A percentile compares a stretch with the other conserved stretches of the same genome.
Evolutionary conservation across 164 flowering plant genomes (phyloP).

Genomic region (Sedum album): DNA sequence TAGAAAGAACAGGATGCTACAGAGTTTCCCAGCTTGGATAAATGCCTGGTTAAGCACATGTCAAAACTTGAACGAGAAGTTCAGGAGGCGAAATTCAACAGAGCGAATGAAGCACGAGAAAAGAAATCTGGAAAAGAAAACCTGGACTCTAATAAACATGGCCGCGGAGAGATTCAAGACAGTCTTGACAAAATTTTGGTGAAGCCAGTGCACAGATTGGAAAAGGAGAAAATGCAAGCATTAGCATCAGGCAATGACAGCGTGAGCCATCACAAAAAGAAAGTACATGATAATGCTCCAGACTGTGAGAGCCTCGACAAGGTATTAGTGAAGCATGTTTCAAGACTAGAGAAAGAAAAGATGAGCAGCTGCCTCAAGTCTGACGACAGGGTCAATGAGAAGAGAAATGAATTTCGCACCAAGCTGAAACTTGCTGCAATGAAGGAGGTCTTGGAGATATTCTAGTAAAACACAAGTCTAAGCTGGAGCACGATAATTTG

Average conservation of each 20-base stretch:
- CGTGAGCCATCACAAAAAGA: constrained; percentile 15
- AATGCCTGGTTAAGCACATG: constrained; percentile 44
- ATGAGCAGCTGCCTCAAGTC: constrained; percentile 25
- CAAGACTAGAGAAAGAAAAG: constrained; percentile 55
- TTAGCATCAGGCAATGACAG: constrained; percentile 15
- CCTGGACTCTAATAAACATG: constrained; percentile 26
- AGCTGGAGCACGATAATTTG: constrained; percentile 57
- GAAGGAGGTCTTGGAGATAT: constrained; percentile 50
- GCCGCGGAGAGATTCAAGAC: constrained; percentile 14
- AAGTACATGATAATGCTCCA: constrained; percentile 12
- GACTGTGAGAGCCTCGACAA: constrained; percentile 52
- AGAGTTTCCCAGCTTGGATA: constrained; percentile 46
- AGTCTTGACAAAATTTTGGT: constrained; percentile 41
- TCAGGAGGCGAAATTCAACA: constrained; percentile 41
- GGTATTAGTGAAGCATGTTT: constrained; percentile 55
- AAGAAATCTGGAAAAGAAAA: constrained; percentile 47
- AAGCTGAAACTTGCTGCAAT: constrained; percentile 13
- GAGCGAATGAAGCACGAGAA: constrained; percentile 15
- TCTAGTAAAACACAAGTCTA: constrained; percentile 53
- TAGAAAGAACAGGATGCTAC: constrained; percentile 14
- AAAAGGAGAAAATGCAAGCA: constrained; percentile 41
- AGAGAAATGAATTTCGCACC: constrained; percentile 9
- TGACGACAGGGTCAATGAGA: constrained; percentile 12
- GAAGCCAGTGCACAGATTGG: constrained; percentile 44
- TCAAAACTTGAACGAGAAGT: constrained; percentile 56